Evolutionary conservation across 2,329 filamentous ascomycete species (phyloP).

Genomic region (Diaporthe citrichinensis): DNA sequence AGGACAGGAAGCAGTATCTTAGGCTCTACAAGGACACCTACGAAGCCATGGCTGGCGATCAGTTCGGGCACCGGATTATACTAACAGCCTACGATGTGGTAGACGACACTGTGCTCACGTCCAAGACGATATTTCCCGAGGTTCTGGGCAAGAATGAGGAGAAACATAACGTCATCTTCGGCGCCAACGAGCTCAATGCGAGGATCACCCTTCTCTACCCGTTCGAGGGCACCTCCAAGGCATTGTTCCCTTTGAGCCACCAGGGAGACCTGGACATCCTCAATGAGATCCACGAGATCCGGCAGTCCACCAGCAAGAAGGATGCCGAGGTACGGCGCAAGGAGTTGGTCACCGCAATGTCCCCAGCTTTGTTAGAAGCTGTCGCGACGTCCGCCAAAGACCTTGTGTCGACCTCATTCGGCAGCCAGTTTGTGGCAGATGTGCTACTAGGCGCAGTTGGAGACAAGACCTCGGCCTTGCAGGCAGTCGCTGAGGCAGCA

Average conservation of each 20-base stretch:
- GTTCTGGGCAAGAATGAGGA: conserved; percentile 80
- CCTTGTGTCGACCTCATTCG: conserved; percentile 82
- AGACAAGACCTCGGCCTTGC: conserved; percentile 81
- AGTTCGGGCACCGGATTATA: conserved; percentile 83
- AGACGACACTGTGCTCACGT: conserved; percentile 91
- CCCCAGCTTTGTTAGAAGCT: conserved; percentile 80
- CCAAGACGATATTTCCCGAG: conserved; percentile 90
- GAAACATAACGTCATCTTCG: conserved; percentile 74
- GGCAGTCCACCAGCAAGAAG: conserved; percentile 92
- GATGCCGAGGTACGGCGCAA: conserved; percentile 81
- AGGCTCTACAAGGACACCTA: conserved; percentile 91
- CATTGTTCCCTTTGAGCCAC: conserved; percentile 73
- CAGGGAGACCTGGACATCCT: conserved; percentile 79
- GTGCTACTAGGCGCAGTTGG: conserved; percentile 82
- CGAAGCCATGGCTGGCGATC: conserved; percentile 86
- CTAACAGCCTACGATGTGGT: conserved; percentile 91
- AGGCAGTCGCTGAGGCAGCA: conserved; percentile 76
- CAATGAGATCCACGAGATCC: conserved; percentile 82
- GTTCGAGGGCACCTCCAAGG: conserved; percentile 77
- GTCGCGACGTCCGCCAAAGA: conserved; percentile 77
- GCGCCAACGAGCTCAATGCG: conserved; percentile 76
- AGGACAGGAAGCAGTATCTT: conserved; percentile 91
- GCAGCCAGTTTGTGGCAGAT: conserved; percentile 88
- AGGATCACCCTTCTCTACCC: conserved; percentile 83
- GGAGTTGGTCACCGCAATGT: conserved; percentile 82